Evolutionary conservation across 768 basidiomycete genomes (phyloP), one percentile per base, ranked within the genome.

Genomic region (Podaxis pistillaris): DNA sequence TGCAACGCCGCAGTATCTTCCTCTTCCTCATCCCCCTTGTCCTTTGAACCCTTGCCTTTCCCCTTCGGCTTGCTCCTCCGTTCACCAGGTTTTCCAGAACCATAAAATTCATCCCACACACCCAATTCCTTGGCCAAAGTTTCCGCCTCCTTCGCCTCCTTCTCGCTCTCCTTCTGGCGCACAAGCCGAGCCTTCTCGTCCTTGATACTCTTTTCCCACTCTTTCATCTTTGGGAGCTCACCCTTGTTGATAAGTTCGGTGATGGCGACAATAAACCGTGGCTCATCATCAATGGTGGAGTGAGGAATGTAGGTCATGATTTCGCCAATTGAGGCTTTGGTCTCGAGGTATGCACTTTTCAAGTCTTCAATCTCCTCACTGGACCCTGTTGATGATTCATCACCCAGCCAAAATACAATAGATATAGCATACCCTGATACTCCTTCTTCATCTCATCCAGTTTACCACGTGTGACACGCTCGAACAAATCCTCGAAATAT

Each of bases 91-190:
- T 89, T 91, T 3, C 90, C 92, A 65, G 80, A 86, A 4, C 90
- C 92, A 69, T 91, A 94, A 68, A 94, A 94, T 67, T 94, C 93
- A 60, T 97, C 94, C 93, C 94, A 96, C 9, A 97, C 91, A 2
- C 94, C 95, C 15, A 98, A 75, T 65, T 93, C 92, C 67, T 87
- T 92, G 4, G 95, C 95, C 46, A 89, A 76, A 19, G 83, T 79
- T 73, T 93, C 95, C 3, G 95, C 95, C 68, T 96, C 93, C 60
- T 78, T 77, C 1, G 92, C 93, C 72, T 96, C 94, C 72, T 88
- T 89, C 64, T 87, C 80, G 1, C 86, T 84, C 68, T 85, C 83
- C 73, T 90, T 93, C 77, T 81, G 83, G 49, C 95, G 82, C 19
- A 86, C 83, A 66, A 89, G 81, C 66, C 82, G 86, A 4, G 87